These are phyloP conservation scores for Phytopythium cucurbitacearum DNA, from an alignment of 352 stramenopile genomes.

Conservation along the genomic window DNA sequence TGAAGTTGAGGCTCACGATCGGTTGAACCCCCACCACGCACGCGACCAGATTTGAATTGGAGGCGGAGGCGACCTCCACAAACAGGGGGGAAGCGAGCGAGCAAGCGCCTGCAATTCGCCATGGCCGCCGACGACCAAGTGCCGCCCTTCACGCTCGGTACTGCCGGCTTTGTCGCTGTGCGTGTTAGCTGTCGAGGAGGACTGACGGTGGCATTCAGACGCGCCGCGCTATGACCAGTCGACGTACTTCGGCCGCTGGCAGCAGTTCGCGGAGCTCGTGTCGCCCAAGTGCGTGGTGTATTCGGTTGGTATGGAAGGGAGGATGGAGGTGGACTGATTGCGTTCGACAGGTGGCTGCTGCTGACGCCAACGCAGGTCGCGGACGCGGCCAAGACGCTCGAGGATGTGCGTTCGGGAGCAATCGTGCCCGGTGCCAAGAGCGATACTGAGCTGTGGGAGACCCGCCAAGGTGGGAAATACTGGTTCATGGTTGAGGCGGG, in stretches of 20 bases:
- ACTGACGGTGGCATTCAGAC: constrained; percentile 20
- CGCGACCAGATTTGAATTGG: too few relatives aligned
- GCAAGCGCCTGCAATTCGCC: too few relatives aligned
- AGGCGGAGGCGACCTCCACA: too few relatives aligned
- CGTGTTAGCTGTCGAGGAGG: background rate
- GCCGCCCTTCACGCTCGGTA: constrained; percentile 33
- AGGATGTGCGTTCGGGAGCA: constrained; percentile 47
- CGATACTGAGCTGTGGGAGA: constrained; percentile 75
- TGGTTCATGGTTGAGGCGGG: background rate
- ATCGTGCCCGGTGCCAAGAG: constrained; percentile 36
- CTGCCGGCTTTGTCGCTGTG: background rate
- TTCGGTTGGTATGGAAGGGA: background rate
- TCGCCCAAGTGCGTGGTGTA: constrained; percentile 43
- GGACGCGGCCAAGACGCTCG: constrained; percentile 43
- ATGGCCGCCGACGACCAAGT: constrained; percentile 16
- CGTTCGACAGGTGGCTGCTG: constrained; percentile 52
- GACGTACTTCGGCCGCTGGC: constrained; percentile 82
- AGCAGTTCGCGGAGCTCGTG: constrained; percentile 82
- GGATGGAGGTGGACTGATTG: background rate
- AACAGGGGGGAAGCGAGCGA: too few relatives aligned
- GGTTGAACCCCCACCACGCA: too few relatives aligned
- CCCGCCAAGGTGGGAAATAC: constrained; percentile 37
- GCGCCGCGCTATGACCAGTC: constrained; percentile 80
- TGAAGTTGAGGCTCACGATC: too few relatives aligned
- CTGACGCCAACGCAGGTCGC: constrained; percentile 64